Base-by-base conservation (phyloP, 2,329 filamentous ascomycete species). In the Fusarium verticillioides region DNA sequence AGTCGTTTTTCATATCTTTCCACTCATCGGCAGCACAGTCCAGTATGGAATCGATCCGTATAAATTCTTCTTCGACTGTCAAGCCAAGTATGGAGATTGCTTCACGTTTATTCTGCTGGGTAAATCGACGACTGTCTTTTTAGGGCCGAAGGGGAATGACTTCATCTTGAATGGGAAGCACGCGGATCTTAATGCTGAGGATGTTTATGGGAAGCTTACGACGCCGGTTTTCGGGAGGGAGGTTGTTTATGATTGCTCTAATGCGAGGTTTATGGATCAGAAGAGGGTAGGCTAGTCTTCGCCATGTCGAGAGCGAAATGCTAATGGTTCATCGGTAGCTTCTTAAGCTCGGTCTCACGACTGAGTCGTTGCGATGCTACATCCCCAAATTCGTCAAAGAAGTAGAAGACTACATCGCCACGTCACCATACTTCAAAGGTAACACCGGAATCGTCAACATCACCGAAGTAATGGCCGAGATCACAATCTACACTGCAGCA, bases 11-110 rank as follows among this genome's bases (percentile, higher is more conserved):
- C 93, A 94, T 82, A 92, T 90, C 87, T 87, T 96, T 76, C 93
- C 93, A 54, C 84, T 97, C 71, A 88, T 98, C 79, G 96, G 96
- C 69, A 98, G 92, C 85, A 97, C 95, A 59, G 87, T 98, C 76
- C 93, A 90, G 43, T 98, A 98, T 84, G 96, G 96, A 80, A 97
- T 97, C 81, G 94, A 98, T 79, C 95, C 95, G 9, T 95, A 94
- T 79, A 87, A 87, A 56, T 98, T 97, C 88, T 97, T 98, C 85
- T 87, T 77, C 88, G 90, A 87, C 77, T 89, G 88, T 82, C 90
- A 90, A 75, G 87, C 89, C 77, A 96, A 96, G 89, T 93, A 96
- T 81, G 94, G 94, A 79, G 93, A 97, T 81, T 90, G 95, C 78
- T 97, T 96, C 80, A 97, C 94, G 5, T 97, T 97, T 77, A 85